Evolutionary conservation across 2,329 filamentous ascomycete genomes (phyloP).

Genomic region (Xylariomycetidae sp.): DNA sequence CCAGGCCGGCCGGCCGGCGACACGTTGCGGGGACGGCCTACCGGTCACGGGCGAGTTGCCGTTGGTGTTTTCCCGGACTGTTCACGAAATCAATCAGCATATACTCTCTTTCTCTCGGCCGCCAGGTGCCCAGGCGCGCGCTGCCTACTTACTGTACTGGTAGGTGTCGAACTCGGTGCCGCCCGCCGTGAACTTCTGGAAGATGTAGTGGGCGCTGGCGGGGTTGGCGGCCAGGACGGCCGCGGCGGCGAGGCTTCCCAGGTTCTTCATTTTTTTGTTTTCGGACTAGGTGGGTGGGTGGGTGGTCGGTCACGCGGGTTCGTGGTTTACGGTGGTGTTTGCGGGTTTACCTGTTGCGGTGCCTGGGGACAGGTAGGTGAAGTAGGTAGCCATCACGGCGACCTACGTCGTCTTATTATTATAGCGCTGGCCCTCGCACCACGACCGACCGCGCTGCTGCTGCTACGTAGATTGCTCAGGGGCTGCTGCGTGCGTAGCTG

Average conservation of each 20-base stretch:
- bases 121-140: neutral
- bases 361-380: too few relatives aligned
- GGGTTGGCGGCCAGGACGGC: slow-evolving; percentile 27
- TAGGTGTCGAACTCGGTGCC: slow-evolving; percentile 27
- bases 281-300: too few relatives aligned
- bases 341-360: too few relatives aligned
- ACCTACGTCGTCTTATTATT: too few relatives aligned
- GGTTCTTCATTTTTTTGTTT: slow-evolving; percentile 33
- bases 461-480: too few relatives aligned
- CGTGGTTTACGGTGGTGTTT: too few relatives aligned
- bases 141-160: slow-evolving; percentile 24
- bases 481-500: too few relatives aligned
- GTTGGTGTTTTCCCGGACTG: slow-evolving; percentile 40
- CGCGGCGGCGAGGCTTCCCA: slow-evolving; percentile 22
- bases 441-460: too few relatives aligned
- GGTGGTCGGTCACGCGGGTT: too few relatives aligned
- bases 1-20: too few relatives aligned
- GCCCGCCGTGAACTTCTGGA: slow-evolving; percentile 31
- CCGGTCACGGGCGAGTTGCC: slow-evolving; percentile 41
- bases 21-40: slow-evolving; percentile 4
- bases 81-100: slow-evolving; percentile 2
- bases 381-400: too few relatives aligned
- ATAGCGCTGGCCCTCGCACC: too few relatives aligned
- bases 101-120: neutral
- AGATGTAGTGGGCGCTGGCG: slow-evolving; percentile 36